phyloP scores from a whole-genome alignment of 169 alveolate genomes.

The Plasmodium ovale region DNA sequence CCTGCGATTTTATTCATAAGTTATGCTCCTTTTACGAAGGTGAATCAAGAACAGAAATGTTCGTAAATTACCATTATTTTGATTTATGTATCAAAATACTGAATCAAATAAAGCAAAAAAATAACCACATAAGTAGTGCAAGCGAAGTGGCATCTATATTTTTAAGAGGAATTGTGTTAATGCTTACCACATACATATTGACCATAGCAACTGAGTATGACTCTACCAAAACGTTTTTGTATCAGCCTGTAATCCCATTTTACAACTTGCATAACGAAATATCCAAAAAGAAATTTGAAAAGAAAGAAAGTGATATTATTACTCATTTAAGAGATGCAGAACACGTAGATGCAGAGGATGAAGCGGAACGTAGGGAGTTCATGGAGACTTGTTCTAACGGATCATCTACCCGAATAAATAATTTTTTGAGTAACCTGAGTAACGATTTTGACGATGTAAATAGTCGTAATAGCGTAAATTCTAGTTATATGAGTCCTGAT shows the following conservation, averaged over 20 bases:
- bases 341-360: not conserved
- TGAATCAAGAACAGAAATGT: slow-evolving; percentile 23
- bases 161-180: slow-evolving; percentile 64
- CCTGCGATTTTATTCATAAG: slow-evolving; percentile 56
- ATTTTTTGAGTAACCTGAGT: not conserved
- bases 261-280: slow-evolving; percentile 49
- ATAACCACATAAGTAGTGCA: slow-evolving; percentile 64
- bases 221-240: slow-evolving; percentile 43
- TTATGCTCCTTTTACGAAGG: slow-evolving; percentile 58
- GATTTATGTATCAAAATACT: slow-evolving; percentile 46
- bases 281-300: slow-evolving; percentile 11
- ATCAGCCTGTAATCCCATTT: slow-evolving; percentile 75
- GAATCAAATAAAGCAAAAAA: slow-evolving; percentile 64
- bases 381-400: not conserved
- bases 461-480: slow-evolving; percentile 32
- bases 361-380: not conserved
- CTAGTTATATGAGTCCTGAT: slow-evolving; percentile 13
- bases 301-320: slow-evolving; percentile 10
- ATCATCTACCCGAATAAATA: slow-evolving; percentile 26
- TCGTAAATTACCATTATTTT: not conserved
- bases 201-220: slow-evolving; percentile 72
- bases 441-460: slow-evolving; percentile 24
- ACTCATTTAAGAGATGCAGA: not conserved
- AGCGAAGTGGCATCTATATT: slow-evolving; percentile 76
- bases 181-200: slow-evolving; percentile 70